Percentiles rank a stretch among this genome's conserved stretches.
Conservation (phyloP, 345 rosid species). For the Euclidium syriacum region DNA sequence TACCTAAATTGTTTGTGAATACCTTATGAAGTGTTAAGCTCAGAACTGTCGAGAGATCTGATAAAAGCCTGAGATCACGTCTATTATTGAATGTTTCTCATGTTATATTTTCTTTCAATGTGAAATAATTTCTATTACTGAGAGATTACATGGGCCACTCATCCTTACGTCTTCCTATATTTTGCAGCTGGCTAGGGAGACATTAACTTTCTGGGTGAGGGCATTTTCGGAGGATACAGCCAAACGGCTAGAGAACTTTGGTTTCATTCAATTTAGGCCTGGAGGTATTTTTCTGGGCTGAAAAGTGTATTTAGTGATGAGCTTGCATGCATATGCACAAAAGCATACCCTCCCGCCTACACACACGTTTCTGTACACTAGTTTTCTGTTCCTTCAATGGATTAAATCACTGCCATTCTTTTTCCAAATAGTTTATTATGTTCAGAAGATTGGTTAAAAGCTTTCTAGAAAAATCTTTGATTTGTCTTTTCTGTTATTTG, state of each 20-base stretch:
- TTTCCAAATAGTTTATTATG: background rate
- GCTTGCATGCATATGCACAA: constrained; percentile 1
- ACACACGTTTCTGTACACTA: background rate
- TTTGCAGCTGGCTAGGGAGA: constrained; percentile 87
- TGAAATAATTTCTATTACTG: background rate
- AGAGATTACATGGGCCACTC: background rate
- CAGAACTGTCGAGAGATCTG: background rate
- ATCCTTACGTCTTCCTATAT: background rate
- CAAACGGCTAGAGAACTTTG: constrained; percentile 94
- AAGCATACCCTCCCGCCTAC: background rate
- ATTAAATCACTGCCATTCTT: background rate
- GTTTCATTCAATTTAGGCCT: constrained; percentile 93
- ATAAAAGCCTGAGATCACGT: background rate
- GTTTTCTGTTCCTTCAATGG: background rate
- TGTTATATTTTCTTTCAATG: background rate
- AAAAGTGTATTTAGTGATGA: constrained; percentile 6
- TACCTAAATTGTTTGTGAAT: background rate
- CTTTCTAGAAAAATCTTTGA: constrained; percentile 8
- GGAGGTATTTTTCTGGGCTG: constrained; percentile 63
- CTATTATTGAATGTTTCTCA: constrained; percentile 1
- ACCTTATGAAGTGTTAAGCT: background rate
- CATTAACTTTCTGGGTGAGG: constrained; percentile 95
- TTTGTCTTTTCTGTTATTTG: background rate
- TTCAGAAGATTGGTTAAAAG: background rate
- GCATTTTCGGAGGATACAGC: constrained; percentile 99